phyloP scores from a whole-genome alignment of 441 rosid genomes.

The Theobroma grandiflorum region DNA sequence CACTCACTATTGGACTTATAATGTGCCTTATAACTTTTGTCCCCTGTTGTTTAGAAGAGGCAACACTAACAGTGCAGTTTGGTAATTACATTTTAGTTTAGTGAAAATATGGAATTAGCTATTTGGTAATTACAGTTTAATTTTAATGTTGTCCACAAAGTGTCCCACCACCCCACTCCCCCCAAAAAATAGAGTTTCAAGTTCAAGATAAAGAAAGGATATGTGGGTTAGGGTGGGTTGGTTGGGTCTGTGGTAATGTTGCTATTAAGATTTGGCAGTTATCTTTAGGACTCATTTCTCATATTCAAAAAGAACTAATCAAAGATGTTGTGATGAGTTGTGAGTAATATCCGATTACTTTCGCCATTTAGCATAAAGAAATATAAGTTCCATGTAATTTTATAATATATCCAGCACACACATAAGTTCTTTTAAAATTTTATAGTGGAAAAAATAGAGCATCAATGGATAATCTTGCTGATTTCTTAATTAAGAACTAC shows the following conservation, averaged over 20 bases:
- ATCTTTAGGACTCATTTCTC: background rate
- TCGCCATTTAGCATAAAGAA: background rate
- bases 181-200: background rate
- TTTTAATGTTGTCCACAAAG: no score
- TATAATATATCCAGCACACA: background rate
- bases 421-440: background rate
- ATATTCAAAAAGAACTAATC: background rate
- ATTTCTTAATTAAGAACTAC: background rate
- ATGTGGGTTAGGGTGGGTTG: background rate
- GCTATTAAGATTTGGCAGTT: background rate
- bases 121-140: background rate
- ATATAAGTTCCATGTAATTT: background rate
- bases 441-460: conserved; percentile 3
- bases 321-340: background rate
- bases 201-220: background rate
- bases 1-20: background rate
- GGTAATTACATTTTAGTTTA: background rate
- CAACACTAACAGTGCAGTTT: background rate
- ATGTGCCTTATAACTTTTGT: background rate
- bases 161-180: background rate
- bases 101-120: background rate
- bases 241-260: background rate
- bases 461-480: background rate
- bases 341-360: background rate
- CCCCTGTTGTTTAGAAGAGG: background rate